phyloP scores from a whole-genome alignment of 352 stramenopile genomes.

The Phytophthora tubulina region DNA sequence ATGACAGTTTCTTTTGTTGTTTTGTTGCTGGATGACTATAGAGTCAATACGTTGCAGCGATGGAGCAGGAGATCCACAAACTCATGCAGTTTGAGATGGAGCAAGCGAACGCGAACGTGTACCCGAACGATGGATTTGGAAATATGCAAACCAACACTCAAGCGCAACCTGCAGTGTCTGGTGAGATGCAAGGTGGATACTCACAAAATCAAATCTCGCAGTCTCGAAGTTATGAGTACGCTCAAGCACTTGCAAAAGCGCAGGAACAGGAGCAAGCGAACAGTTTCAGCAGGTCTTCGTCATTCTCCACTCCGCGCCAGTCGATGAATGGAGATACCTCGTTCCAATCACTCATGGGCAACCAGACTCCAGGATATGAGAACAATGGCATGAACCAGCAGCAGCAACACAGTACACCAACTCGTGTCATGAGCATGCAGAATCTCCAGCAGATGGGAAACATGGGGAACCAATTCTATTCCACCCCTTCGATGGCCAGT shows the following conservation, averaged over 20 bases:
- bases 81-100: slow-evolving; percentile 65
- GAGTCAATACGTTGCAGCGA: slow-evolving; percentile 59
- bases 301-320: slow-evolving; percentile 30
- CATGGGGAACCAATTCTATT: slow-evolving; percentile 30
- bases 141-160: slow-evolving; percentile 18
- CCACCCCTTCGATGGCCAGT: slow-evolving; percentile 21
- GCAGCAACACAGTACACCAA: slow-evolving; percentile 27
- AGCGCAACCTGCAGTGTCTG: slow-evolving; percentile 8
- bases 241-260: slow-evolving; percentile 45
- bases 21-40: slow-evolving; percentile 31
- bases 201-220: slow-evolving; percentile 39
- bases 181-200: slow-evolving; percentile 30
- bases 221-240: slow-evolving; percentile 42
- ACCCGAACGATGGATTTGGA: slow-evolving; percentile 27
- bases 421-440: slow-evolving; percentile 26
- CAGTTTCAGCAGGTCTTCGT: slow-evolving; percentile 4
- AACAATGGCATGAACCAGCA: slow-evolving; percentile 26
- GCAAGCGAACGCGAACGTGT: slow-evolving; percentile 28
- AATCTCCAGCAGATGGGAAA: slow-evolving; percentile 22
- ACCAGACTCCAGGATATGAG: slow-evolving; percentile 35
- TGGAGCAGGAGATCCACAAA: slow-evolving; percentile 75
- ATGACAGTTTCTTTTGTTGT: slow-evolving; percentile 10
- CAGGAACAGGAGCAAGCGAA: slow-evolving; percentile 31
- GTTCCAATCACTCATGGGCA: slow-evolving; percentile 54
- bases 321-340: slow-evolving; percentile 41